Evolutionary conservation across 805 yeast species (phyloP).

Genomic region (Middelhovenomyces tepae): DNA sequence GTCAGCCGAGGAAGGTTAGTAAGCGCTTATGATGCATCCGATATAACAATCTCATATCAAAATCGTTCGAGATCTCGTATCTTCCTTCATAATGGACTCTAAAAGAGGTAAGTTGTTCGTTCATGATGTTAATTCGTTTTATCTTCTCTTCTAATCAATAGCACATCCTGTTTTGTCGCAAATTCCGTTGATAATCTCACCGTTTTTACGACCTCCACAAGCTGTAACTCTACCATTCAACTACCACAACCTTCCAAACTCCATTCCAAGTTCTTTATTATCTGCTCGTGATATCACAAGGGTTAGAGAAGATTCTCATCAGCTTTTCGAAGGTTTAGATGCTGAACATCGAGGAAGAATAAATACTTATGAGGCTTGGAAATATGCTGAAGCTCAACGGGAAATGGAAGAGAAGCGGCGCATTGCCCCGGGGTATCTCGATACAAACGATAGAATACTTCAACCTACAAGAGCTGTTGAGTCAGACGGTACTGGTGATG

Average conservation of each 20-base stretch:
- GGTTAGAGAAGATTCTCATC: constrained; percentile 28
- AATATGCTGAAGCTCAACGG: constrained; percentile 14
- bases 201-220: constrained; percentile 43
- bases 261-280: constrained; percentile 26
- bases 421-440: constrained; percentile 38
- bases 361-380: constrained; percentile 28
- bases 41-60: no score
- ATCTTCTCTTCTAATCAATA: constrained; percentile 11
- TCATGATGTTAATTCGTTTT: background rate
- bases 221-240: constrained; percentile 45
- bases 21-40: no score
- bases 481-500: no score
- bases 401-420: constrained; percentile 22
- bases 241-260: constrained; percentile 33
- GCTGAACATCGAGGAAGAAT: constrained; percentile 22
- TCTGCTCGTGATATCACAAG: constrained; percentile 24
- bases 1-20: no score
- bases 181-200: constrained; percentile 48
- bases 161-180: constrained; percentile 43
- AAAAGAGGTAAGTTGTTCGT: constrained; percentile 3
- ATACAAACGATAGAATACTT: constrained; percentile 21
- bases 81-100: constrained; percentile 3
- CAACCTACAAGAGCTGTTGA: constrained; percentile 14
- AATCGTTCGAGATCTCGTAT: no score
- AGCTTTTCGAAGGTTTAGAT: constrained; percentile 22